These are phyloP conservation scores for Amniculicola lignicola DNA, from an alignment of 495 filamentous ascomycete species.

Conservation along the genomic window DNA sequence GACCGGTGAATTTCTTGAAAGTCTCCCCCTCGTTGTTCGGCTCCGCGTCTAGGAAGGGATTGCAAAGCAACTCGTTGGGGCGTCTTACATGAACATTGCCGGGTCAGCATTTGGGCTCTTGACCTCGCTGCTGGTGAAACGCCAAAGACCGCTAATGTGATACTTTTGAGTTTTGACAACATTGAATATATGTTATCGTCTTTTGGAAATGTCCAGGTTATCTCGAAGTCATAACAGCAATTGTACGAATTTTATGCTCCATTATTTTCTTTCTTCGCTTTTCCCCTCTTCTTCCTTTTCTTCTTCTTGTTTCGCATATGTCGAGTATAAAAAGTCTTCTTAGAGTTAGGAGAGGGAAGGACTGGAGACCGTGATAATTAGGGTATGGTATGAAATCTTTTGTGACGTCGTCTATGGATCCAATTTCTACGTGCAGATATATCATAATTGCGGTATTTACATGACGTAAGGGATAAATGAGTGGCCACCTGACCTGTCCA, in stretches of 20 bases:
- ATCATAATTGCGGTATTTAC: background rate
- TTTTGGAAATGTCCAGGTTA: background rate
- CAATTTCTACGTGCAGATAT: constrained; percentile 1
- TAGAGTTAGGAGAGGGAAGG: background rate
- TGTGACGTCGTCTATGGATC: background rate
- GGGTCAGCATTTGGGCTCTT: background rate
- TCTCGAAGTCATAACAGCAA: background rate
- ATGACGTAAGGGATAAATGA: background rate
- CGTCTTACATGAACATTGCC: constrained; percentile 4
- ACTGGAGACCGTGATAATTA: constrained; percentile 1
- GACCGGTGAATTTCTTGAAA: background rate
- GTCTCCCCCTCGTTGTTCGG: background rate
- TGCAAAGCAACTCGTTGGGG: background rate
- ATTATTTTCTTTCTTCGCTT: constrained; percentile 2
- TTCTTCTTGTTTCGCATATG: background rate
- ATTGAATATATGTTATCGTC: constrained; percentile 1
- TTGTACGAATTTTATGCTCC: background rate
- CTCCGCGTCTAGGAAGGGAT: background rate
- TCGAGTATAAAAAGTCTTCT: background rate
- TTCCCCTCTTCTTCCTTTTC: background rate
- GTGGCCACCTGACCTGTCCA: background rate
- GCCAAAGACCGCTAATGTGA: background rate
- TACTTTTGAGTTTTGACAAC: background rate
- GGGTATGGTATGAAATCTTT: background rate
- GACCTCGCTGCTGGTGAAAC: constrained; percentile 1